Percentiles rank a stretch among this genome's conserved stretches.
Evolutionary conservation across 768 basidiomycete species (phyloP).

Genomic region (Boletus reticuloceps): DNA sequence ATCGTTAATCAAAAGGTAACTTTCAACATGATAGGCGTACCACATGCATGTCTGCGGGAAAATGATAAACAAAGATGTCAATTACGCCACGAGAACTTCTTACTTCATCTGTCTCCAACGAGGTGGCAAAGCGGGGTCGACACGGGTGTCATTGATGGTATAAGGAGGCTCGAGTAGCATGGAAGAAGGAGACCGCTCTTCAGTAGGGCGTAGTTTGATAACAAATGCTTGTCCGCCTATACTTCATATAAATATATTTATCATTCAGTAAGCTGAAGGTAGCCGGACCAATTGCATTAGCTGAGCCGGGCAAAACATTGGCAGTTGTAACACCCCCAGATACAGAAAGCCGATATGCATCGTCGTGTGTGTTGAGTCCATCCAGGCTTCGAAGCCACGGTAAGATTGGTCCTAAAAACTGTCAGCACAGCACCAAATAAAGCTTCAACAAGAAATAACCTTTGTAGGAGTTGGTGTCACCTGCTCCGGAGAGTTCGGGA

Average conservation of each 20-base stretch:
- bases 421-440: neutral
- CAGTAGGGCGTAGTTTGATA: constrained; percentile 78
- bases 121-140: constrained; percentile 39
- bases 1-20: neutral
- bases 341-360: constrained; percentile 67
- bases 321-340: constrained; percentile 88
- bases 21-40: constrained; percentile 21
- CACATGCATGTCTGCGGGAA: constrained; percentile 56
- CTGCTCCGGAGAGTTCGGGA: constrained; percentile 50
- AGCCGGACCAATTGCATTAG: constrained; percentile 64
- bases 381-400: constrained; percentile 85
- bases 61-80: constrained; percentile 3
- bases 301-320: constrained; percentile 76
- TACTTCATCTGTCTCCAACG: constrained; percentile 86
- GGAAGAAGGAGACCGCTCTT: constrained; percentile 70
- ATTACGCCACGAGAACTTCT: constrained; percentile 14
- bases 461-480: constrained; percentile 63
- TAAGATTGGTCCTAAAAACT: constrained; percentile 46
- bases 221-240: constrained; percentile 86
- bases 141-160: constrained; percentile 47
- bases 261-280: constrained; percentile 21
- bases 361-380: constrained; percentile 84
- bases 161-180: constrained; percentile 86
- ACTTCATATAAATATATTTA: neutral
- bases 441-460: constrained; percentile 24